These are phyloP conservation scores for Monotropa hypopitys DNA, from an alignment of 179 eudicot genomes.

Conservation along the genomic window DNA sequence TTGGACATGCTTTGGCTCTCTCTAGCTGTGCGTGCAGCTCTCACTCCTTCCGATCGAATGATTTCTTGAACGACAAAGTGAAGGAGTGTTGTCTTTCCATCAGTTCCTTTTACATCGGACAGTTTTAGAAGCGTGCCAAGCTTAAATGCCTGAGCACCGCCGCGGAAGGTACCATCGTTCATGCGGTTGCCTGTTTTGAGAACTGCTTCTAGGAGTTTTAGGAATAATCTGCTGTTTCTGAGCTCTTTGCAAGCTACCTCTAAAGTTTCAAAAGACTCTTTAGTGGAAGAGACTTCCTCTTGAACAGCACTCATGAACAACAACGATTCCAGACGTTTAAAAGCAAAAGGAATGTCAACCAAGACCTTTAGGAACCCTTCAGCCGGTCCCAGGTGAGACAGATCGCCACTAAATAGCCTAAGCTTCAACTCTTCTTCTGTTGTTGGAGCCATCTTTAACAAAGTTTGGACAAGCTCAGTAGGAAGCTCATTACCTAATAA, in stretches of 20 bases:
- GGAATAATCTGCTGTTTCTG: constrained; percentile 57
- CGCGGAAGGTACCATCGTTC: constrained; percentile 83
- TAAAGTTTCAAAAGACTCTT: constrained; percentile 47
- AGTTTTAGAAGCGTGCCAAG: constrained; percentile 71
- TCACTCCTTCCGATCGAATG: constrained; percentile 71
- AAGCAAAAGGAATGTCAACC: constrained; percentile 72
- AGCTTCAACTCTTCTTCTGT: constrained; percentile 70
- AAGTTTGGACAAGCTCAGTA: constrained; percentile 56
- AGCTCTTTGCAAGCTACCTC: constrained; percentile 79
- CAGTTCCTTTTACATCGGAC: constrained; percentile 72
- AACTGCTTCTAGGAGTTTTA: constrained; percentile 80
- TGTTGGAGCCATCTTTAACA: constrained; percentile 78
- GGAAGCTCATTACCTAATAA: constrained; percentile 72
- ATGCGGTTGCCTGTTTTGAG: constrained; percentile 85
- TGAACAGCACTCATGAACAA: constrained; percentile 50
- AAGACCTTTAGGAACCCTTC: constrained; percentile 66
- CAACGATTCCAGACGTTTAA: constrained; percentile 54
- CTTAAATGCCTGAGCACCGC: constrained; percentile 89
- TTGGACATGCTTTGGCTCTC: constrained; percentile 41
- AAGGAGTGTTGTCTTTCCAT: constrained; percentile 76
- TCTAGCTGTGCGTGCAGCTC: constrained; percentile 47
- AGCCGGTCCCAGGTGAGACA: constrained; percentile 65
- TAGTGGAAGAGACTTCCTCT: constrained; percentile 43
- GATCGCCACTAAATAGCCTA: constrained; percentile 49
- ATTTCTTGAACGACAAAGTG: constrained; percentile 78